Percentiles rank a stretch among this genome's conserved stretches.
phyloP scores from a whole-genome alignment of 805 yeast genomes.

The Metschnikowia amazonensis region DNA sequence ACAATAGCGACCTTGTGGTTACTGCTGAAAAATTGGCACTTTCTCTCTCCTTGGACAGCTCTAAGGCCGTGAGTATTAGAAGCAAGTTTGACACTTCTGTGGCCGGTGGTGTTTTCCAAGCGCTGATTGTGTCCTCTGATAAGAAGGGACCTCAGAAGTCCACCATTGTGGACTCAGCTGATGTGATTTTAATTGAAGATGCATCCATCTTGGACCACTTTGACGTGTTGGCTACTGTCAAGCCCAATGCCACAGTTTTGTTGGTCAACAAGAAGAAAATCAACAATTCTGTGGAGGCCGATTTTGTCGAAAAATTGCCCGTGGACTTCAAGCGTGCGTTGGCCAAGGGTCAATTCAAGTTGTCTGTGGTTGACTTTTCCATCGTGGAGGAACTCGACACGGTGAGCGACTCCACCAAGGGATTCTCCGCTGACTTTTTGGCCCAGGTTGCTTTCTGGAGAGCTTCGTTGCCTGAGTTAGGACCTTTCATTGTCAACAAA shows the following conservation, averaged over 20 bases:
- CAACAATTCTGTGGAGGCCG: slow-evolving; percentile 41
- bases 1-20: slow-evolving; percentile 51
- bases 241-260: slow-evolving; percentile 50
- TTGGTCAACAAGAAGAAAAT: slow-evolving; percentile 36
- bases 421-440: slow-evolving; percentile 68
- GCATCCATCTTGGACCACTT: slow-evolving; percentile 49
- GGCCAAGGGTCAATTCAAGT: slow-evolving; percentile 48
- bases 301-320: slow-evolving; percentile 52
- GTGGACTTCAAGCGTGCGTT: slow-evolving; percentile 48
- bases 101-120: slow-evolving; percentile 72
- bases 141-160: slow-evolving; percentile 7
- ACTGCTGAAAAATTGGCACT: slow-evolving; percentile 66
- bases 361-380: slow-evolving; percentile 60
- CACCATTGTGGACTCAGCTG: slow-evolving; percentile 51
- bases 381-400: slow-evolving; percentile 59
- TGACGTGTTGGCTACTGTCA: slow-evolving; percentile 61
- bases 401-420: slow-evolving; percentile 53
- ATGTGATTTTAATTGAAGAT: slow-evolving; percentile 62
- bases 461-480: slow-evolving; percentile 56
- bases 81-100: slow-evolving; percentile 68
- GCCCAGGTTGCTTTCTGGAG: slow-evolving; percentile 81
- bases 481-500: slow-evolving; percentile 67
- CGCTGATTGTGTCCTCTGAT: slow-evolving; percentile 48
- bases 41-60: slow-evolving; percentile 60
- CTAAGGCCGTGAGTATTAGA: slow-evolving; percentile 50